These are phyloP conservation scores for Boletales sp. DNA, from an alignment of 768 basidiomycete species.

Conservation along the genomic window DNA sequence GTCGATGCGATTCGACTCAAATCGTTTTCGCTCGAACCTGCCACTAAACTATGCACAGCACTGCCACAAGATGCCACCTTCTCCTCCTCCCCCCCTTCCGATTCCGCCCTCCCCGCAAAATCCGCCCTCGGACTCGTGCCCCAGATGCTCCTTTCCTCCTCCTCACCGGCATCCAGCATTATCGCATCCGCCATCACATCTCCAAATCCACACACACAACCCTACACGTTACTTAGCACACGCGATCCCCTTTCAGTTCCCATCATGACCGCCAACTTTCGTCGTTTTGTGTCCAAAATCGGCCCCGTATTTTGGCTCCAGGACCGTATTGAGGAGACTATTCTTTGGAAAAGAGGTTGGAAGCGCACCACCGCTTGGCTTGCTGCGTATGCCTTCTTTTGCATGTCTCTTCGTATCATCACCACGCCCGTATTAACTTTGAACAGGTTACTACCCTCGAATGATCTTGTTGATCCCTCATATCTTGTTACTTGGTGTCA, in stretches of 20 bases:
- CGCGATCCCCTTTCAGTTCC: conserved; percentile 73
- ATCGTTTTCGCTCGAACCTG: conserved; percentile 30
- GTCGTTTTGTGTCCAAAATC: conserved; percentile 69
- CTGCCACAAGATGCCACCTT: conserved; percentile 27
- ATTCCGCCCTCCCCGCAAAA: conserved; percentile 22
- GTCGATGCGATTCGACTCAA: conserved; percentile 35
- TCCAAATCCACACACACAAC: conserved; percentile 2
- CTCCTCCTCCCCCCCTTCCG: conserved; percentile 8
- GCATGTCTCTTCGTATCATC: conserved; percentile 42
- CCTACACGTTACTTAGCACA: conserved; percentile 37
- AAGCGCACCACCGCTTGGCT: conserved; percentile 72
- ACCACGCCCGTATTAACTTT: neutral
- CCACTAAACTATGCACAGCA: conserved; percentile 39
- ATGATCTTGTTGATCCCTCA: conserved; percentile 71
- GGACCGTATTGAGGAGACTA: conserved; percentile 80
- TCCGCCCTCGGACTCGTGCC: conserved; percentile 37
- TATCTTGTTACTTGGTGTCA: conserved; percentile 52
- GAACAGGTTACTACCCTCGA: conserved; percentile 71
- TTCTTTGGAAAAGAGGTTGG: conserved; percentile 80
- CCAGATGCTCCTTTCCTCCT: conserved; percentile 32
- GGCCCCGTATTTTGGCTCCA: conserved; percentile 89
- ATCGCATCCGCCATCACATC: conserved; percentile 20
- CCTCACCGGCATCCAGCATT: conserved; percentile 4
- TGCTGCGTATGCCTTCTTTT: conserved; percentile 72
- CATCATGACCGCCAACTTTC: conserved; percentile 61